Conservation (phyloP, 148 eudicot species). For the Rhododendron vialii region DNA sequence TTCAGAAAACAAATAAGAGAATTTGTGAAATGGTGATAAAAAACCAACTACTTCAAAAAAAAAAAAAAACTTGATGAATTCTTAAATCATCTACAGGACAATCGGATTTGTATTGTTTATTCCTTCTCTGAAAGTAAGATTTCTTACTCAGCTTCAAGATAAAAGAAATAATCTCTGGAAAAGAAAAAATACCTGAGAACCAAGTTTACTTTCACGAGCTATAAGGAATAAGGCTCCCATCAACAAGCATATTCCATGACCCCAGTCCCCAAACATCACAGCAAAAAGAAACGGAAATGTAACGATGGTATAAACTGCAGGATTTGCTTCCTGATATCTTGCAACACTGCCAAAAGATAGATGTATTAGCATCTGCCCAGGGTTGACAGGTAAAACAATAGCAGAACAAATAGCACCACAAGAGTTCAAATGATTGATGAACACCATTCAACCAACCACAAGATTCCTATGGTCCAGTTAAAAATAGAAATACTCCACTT, state of each 20-base stretch:
- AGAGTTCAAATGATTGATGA: neutral
- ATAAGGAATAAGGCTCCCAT: slow-evolving; percentile 81
- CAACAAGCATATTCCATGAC: slow-evolving; percentile 94
- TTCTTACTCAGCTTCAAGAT: neutral
- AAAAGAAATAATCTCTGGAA: neutral
- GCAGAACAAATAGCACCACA: neutral
- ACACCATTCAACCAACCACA: neutral
- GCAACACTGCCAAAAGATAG: slow-evolving; percentile 65
- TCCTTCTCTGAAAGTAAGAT: neutral
- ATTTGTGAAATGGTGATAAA: neutral
- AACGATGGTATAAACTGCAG: slow-evolving; percentile 88
- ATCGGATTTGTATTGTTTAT: neutral
- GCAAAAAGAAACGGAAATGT: slow-evolving; percentile 99
- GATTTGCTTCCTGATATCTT: slow-evolving; percentile 95
- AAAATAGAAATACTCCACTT: neutral
- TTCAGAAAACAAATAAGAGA: neutral
- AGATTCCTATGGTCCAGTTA: neutral
- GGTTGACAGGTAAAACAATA: neutral
- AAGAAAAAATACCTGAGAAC: slow-evolving; percentile 69
- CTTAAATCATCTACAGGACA: neutral
- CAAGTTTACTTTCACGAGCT: slow-evolving; percentile 72
- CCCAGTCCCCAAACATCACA: slow-evolving; percentile 99
- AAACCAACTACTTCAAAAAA: neutral
- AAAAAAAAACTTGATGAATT: neutral
- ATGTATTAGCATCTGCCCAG: slow-evolving; percentile 14